Evolutionary conservation across 768 basidiomycete species (phyloP), one percentile per base, ranked within the genome.

Genomic region (Hygrocybe punicea): DNA sequence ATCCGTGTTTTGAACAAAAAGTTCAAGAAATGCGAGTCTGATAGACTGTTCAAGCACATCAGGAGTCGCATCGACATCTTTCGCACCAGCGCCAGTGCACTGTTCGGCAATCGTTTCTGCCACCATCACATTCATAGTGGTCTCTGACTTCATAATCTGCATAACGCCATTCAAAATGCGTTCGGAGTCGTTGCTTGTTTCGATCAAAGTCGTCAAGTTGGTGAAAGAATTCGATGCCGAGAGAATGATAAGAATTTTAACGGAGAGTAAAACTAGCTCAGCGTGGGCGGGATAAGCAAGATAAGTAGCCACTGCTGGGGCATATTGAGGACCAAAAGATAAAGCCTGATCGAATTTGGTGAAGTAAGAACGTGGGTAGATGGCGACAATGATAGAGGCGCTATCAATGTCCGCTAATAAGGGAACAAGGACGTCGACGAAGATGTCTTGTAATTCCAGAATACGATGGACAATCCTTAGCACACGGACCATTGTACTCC

Each of bases 391-490:
- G 46, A 86, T 66, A 0, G 81, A 69, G 0, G 81, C 69, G 58
- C 80, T 81, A 58, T 83, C 83, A 56, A 84, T 76, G 54, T 92
- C 87, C 17, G 82, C 75, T 7, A 95, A 80, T 19, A 88, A 73
- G 2, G 93, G 92, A 3, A 96, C 74, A 49, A 96, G 81, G 21
- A 94, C 85, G 54, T 98, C 93, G 40, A 94, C 78, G 77, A 95
- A 97, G 55, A 93, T 81, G 50, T 89, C 86, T 66, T 98, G 94
- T 24, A 93, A 80, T 60, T 93, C 90, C 56, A 98, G 75, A 0
- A 89, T 80, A 1, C 93, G 86, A 59, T 85, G 82, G 14, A 92
- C 78, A 60, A 96, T 91, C 53, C 94, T 79, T 35, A 98, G 76
- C 6, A 91, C 83, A 13, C 93, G 88, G 17, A 86, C 74, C 60